Conservation (phyloP, 2,329 filamentous ascomycete genomes). For the Aspergillus amoenus region DNA sequence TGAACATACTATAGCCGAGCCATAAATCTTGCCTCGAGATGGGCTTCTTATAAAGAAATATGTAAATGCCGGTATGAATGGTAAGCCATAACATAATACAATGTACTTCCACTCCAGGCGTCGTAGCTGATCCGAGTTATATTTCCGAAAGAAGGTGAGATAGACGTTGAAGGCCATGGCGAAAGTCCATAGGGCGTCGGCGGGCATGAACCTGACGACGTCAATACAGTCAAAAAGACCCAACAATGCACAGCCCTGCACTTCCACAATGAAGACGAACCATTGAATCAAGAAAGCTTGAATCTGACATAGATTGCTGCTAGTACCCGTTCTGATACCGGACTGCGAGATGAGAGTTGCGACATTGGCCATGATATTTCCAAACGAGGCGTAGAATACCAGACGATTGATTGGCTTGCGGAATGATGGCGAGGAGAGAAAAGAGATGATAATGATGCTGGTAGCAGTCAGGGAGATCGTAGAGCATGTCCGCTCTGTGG, state of each 20-base stretch:
- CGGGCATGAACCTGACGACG: slow-evolving; percentile 67
- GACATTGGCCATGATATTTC: slow-evolving; percentile 75
- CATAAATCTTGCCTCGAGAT: slow-evolving; percentile 64
- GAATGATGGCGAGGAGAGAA: slow-evolving; percentile 66
- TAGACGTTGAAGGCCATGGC: slow-evolving; percentile 85
- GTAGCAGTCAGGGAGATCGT: slow-evolving; percentile 70
- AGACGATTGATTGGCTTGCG: slow-evolving; percentile 85
- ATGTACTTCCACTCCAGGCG: slow-evolving; percentile 71
- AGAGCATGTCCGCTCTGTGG: slow-evolving; percentile 68
- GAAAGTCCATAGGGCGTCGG: slow-evolving; percentile 73
- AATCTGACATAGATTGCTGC: slow-evolving; percentile 66
- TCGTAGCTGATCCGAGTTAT: slow-evolving; percentile 62
- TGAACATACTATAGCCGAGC: slow-evolving; percentile 60
- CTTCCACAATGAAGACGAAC: slow-evolving; percentile 50
- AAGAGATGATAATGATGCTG: slow-evolving; percentile 70
- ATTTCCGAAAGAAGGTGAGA: slow-evolving; percentile 75
- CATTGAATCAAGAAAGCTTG: slow-evolving; percentile 81
- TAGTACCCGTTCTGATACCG: slow-evolving; percentile 52
- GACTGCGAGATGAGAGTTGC: slow-evolving; percentile 70
- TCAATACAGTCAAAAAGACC: background rate
- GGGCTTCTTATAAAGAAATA: slow-evolving; percentile 64
- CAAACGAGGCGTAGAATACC: slow-evolving; percentile 79
- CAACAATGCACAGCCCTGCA: background rate
- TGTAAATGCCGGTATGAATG: slow-evolving; percentile 65
- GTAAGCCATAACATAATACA: slow-evolving; percentile 68